A percentile compares a stretch with the other conserved stretches of the same genome.
Evolutionary conservation across 352 stramenopile species (phyloP).

Genomic region (Phytophthora fragariaefolia): DNA sequence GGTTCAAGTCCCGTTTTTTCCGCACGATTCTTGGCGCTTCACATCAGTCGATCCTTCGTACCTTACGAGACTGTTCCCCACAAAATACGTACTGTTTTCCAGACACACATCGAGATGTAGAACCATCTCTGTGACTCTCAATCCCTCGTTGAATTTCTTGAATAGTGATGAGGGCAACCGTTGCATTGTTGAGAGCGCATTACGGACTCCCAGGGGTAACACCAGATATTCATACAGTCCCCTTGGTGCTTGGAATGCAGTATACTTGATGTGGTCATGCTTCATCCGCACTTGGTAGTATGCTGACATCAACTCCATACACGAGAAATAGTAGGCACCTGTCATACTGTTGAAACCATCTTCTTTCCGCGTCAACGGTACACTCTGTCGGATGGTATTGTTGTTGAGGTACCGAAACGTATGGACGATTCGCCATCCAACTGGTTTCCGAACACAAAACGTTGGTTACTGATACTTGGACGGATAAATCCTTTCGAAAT

Average conservation of each 20-base stretch:
- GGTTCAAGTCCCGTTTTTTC: too few species aligned
- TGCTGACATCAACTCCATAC: too few species aligned
- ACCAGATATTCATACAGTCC: conserved; percentile 25
- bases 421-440: conserved; percentile 36
- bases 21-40: neutral
- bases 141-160: neutral
- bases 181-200: neutral
- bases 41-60: neutral
- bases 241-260: conserved; percentile 22
- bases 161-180: neutral
- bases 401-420: conserved; percentile 15
- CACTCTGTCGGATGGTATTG: conserved; percentile 3
- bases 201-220: conserved; percentile 3
- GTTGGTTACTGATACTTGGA: conserved; percentile 21
- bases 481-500: conserved; percentile 10
- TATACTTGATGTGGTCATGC: too few species aligned
- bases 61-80: neutral
- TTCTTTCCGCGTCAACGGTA: conserved; percentile 31
- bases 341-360: conserved; percentile 28
- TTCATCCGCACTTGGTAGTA: too few species aligned
- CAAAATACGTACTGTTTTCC: neutral
- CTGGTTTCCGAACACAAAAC: conserved; percentile 32
- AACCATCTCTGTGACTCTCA: neutral
- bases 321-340: conserved; percentile 23
- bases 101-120: neutral